Evolutionary conservation across 441 rosid genomes (phyloP).

Genomic region (Breynia disticha): DNA sequence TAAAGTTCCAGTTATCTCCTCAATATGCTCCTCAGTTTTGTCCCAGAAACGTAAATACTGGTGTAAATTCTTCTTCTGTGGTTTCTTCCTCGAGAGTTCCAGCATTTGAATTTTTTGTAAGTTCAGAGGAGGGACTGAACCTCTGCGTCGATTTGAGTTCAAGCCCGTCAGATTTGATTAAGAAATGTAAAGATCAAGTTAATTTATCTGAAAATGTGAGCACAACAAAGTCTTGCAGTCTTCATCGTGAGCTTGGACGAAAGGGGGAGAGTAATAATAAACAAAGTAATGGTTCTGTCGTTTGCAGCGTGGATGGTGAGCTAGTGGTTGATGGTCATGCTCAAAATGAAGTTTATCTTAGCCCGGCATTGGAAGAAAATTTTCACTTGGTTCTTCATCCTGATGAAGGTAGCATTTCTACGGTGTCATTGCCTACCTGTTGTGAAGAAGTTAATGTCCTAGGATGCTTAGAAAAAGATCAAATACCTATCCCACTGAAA

Average conservation of each 20-base stretch:
- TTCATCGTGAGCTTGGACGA: conserved; percentile 30
- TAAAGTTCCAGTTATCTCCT: conserved; percentile 24
- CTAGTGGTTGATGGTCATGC: conserved; percentile 20
- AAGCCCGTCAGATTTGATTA: conserved; percentile 60
- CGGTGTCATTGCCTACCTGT: conserved; percentile 18
- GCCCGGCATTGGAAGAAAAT: conserved; percentile 23
- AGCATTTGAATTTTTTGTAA: conserved; percentile 60
- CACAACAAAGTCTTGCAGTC: conserved; percentile 30
- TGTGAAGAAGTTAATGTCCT: conserved; percentile 19
- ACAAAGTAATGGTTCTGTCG: conserved; percentile 26
- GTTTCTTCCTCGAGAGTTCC: conserved; percentile 19
- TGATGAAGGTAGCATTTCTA: conserved; percentile 25
- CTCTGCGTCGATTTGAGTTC: conserved; percentile 70
- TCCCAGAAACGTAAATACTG: conserved; percentile 22
- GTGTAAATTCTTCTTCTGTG: conserved; percentile 16
- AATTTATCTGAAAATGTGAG: conserved; percentile 32
- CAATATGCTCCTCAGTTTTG: conserved; percentile 17
- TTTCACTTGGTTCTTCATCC: conserved; percentile 18
- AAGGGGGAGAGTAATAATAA: conserved; percentile 37
- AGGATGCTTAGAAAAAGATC: conserved; percentile 23
- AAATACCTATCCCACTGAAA: conserved; percentile 20
- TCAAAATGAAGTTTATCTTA: conserved; percentile 23
- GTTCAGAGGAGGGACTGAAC: conserved; percentile 64
- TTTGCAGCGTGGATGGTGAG: conserved; percentile 21
- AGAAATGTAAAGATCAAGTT: conserved; percentile 44